phyloP scores from a whole-genome alignment of 768 basidiomycete genomes.

The Steccherinum ochraceum region DNA sequence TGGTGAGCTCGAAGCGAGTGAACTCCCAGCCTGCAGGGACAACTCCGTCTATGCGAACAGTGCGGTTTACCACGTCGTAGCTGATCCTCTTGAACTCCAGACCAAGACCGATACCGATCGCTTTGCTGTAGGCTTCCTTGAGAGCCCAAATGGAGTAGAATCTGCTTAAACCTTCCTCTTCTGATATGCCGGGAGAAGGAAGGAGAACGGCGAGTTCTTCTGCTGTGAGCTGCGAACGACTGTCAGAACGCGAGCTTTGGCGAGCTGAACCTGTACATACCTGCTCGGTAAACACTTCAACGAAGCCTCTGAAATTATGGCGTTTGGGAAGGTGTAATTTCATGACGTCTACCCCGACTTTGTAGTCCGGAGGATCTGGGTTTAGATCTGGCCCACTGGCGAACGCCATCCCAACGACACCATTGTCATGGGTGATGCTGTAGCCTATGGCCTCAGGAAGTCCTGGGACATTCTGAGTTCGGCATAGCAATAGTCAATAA shows the following conservation, averaged over 20 bases:
- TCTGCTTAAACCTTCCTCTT: conserved; percentile 45
- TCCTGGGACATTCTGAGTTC: background rate
- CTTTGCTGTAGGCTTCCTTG: conserved; percentile 91
- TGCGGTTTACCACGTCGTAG: conserved; percentile 48
- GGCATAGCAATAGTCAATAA: background rate
- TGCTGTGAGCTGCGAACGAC: conserved; percentile 30
- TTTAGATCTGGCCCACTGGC: conserved; percentile 26
- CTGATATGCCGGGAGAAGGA: conserved; percentile 30
- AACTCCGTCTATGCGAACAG: conserved; percentile 54
- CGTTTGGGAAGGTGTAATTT: conserved; percentile 57
- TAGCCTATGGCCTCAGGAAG: conserved; percentile 45
- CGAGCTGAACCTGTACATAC: conserved; percentile 27
- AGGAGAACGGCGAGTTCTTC: conserved; percentile 28
- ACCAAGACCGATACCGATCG: conserved; percentile 74
- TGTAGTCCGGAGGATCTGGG: conserved; percentile 50
- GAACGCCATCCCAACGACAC: conserved; percentile 61
- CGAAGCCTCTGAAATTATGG: conserved; percentile 52
- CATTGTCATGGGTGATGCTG: conserved; percentile 81
- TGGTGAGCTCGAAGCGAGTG: conserved; percentile 45
- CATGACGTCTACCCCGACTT: conserved; percentile 79
- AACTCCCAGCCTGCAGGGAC: conserved; percentile 62
- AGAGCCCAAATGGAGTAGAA: conserved; percentile 88
- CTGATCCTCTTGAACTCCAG: conserved; percentile 78
- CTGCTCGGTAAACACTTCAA: conserved; percentile 60
- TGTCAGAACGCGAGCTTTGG: background rate